Evolutionary conservation across 805 yeast genomes (phyloP), one percentile per base, ranked within the genome.

Genomic region (Kodamaea leandrae): DNA sequence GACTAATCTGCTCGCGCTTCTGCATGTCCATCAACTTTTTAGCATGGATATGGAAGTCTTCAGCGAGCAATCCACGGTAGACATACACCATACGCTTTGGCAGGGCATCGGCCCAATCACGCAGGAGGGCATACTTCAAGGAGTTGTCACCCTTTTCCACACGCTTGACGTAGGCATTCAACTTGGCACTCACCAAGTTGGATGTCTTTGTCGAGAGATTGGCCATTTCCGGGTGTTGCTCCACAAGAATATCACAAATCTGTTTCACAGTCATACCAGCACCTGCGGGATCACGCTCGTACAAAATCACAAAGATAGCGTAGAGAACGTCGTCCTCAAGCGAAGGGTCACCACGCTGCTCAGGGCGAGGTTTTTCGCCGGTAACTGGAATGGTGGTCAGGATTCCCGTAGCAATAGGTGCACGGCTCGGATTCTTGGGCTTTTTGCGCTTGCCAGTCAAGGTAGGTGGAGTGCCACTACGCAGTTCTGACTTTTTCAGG

Each of bases 41-140:
- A 6, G 86, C 91, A 55, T 82, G 86, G 28, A 79, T 63, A 51
- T 82, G 82, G 61, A 82, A 86, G 57, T 85, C 90, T n/a, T 78
- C 72, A 21, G 91, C 77, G 46, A 86, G 68, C 20, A 83, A 64
- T 27, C 95, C 95, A 54, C 93, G 78, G 60, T 86, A 86, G 37
- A 84, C 89, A 54, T 86, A 86, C 19, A 86, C 89, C 95, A 86
- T 86, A 68, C 95, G 74, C 55, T 86, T 82, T 38, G 95, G 95
- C 2, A 88, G 80, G 13, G 91, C 88, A 60, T 85, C 91, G 3
- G 95, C 91, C 95, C 95, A 86, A 60, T 86, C 93, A 64, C 95
- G 77, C 1, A 88, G 81, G 32, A 86, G 64, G 14, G 91, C 87
- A 60, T 86, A 86, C 43, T 76, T 75, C 53, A 86, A 70, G 32